Conservation (phyloP, 306 rosid genomes). For the Pyrus bretschneideri region DNA sequence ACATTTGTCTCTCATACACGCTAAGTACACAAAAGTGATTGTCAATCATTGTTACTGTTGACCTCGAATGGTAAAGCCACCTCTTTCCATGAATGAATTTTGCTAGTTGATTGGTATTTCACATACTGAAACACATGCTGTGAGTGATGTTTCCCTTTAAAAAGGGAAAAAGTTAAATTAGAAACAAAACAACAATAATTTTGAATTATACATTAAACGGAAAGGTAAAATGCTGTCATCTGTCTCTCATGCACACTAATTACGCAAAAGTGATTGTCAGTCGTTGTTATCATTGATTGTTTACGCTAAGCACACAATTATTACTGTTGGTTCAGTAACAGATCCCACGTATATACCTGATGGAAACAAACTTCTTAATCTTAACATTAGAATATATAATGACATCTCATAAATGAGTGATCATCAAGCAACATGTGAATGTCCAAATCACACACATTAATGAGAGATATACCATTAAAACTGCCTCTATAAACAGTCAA, state of each 20-base stretch:
- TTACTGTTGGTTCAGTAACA: fast-evolving
- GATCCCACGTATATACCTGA: neutral
- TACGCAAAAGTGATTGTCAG: neutral
- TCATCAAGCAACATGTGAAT: neutral
- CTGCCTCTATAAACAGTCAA: neutral
- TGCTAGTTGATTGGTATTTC: neutral
- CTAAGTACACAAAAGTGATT: neutral
- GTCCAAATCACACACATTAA: neutral
- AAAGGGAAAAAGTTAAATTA: neutral
- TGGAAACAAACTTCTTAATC: neutral
- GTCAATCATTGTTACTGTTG: neutral
- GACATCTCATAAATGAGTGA: neutral
- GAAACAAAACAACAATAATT: neutral
- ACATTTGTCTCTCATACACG: neutral
- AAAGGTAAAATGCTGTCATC: neutral
- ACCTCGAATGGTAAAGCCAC: too few relatives aligned
- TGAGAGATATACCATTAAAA: neutral
- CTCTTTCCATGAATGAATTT: neutral
- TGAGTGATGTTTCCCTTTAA: neutral
- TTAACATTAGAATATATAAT: neutral
- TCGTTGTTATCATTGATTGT: neutral
- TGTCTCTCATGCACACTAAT: neutral
- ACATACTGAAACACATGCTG: neutral
- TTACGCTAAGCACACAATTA: too few relatives aligned
- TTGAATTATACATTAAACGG: too few relatives aligned